A percentile compares a stretch with the other conserved stretches of the same genome.
These are phyloP conservation scores for Sungouiozyma ichnusensis DNA, from an alignment of 805 yeast genomes.

Conservation along the genomic window DNA sequence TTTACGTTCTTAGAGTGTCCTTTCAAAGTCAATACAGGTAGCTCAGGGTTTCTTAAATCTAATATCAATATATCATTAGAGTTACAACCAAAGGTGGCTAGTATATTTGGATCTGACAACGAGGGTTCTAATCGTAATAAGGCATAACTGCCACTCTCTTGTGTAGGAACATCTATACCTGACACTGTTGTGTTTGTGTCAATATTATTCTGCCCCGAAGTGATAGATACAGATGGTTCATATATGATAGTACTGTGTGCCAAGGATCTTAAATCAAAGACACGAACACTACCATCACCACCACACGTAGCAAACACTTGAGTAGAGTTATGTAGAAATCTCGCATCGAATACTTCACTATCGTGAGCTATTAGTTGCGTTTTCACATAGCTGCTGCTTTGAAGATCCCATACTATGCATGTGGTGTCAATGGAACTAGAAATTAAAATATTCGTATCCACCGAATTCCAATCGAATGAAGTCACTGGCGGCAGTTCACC, in stretches of 20 bases:
- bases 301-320: constrained; percentile 82
- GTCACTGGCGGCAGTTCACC: constrained; percentile 73
- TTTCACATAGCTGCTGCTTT: constrained; percentile 47
- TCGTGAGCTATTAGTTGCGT: constrained; percentile 97
- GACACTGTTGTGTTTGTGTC: no score
- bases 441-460: constrained; percentile 58
- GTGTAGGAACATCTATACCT: constrained; percentile 1
- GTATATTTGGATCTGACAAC: constrained; percentile 66
- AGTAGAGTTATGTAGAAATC: constrained; percentile 63
- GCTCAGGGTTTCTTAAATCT: constrained; percentile 82
- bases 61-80: constrained; percentile 56
- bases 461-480: constrained; percentile 83
- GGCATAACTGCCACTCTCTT: constrained; percentile 36
- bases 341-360: constrained; percentile 86
- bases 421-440: constrained; percentile 92
- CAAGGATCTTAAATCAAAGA: constrained; percentile 77
- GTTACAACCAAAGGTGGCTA: constrained; percentile 73
- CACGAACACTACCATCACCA: constrained; percentile 88
- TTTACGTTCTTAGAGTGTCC: constrained; percentile 65
- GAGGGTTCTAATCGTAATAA: constrained; percentile 68
- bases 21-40: constrained; percentile 59
- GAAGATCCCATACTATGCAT: constrained; percentile 86
- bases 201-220: not conserved
- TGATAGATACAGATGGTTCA: constrained; percentile 72
- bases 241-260: constrained; percentile 93